phyloP scores from a whole-genome alignment of 192 early-diverging fungal genomes.

The Mortierella alpina region DNA sequence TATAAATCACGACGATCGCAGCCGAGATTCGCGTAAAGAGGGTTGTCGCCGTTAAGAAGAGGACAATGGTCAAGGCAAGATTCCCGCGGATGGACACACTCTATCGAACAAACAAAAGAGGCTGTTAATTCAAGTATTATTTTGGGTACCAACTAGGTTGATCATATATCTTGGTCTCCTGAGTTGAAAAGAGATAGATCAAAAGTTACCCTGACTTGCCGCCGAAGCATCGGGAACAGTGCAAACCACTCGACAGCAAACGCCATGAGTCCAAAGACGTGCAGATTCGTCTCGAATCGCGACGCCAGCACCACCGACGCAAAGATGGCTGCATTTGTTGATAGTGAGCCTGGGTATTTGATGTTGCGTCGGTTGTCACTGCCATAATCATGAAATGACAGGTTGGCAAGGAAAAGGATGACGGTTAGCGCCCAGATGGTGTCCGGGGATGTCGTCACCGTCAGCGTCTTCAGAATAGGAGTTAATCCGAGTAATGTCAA shows the following conservation, averaged over 20 bases:
- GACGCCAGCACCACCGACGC: constrained; percentile 93
- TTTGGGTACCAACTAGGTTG: background rate
- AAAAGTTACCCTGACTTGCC: constrained; percentile 73
- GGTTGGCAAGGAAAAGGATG: constrained; percentile 84
- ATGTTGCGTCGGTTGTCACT: constrained; percentile 58
- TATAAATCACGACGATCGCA: constrained; percentile 74
- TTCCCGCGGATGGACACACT: constrained; percentile 56
- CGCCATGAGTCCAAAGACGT: constrained; percentile 88
- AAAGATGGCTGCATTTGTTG: constrained; percentile 96
- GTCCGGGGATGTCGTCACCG: constrained; percentile 88
- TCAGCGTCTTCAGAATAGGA: constrained; percentile 92
- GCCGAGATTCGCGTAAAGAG: constrained; percentile 78
- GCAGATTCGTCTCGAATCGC: constrained; percentile 80
- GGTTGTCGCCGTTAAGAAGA: constrained; percentile 69
- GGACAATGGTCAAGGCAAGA: constrained; percentile 64
- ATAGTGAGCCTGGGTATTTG: constrained; percentile 89
- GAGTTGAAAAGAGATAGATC: background rate
- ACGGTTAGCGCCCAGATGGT: constrained; percentile 94
- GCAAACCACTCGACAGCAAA: constrained; percentile 94
- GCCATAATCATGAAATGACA: constrained; percentile 93
- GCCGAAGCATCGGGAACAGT: constrained; percentile 91
- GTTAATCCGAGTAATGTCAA: constrained; percentile 84
- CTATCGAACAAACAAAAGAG: constrained; percentile 12
- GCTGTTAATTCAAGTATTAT: background rate
- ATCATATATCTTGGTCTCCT: background rate